A percentile compares a stretch with the other conserved stretches of the same genome.
These are phyloP conservation scores for Trypanosoma brucei DNA, from an alignment of 208 protist genomes.

Conservation along the genomic window DNA sequence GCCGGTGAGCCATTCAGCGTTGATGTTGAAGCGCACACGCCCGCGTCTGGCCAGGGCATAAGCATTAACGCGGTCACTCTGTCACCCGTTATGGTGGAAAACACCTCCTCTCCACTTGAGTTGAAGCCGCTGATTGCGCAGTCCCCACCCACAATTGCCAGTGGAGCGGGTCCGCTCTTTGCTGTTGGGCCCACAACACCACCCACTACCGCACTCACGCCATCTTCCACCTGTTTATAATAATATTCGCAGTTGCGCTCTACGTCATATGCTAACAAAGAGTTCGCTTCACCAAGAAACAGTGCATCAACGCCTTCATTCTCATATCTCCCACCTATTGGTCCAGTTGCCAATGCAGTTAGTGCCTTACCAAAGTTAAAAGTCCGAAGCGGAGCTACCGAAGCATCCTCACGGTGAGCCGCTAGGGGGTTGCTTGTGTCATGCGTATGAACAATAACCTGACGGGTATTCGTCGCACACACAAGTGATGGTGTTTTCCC, in stretches of 20 bases:
- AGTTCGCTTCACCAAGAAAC: constrained; percentile 85
- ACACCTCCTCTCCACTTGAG: constrained; percentile 75
- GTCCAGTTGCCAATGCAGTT: constrained; percentile 68
- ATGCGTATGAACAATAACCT: constrained; percentile 76
- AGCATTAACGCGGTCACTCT: constrained; percentile 86
- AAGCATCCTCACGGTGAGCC: neutral
- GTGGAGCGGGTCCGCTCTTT: constrained; percentile 13
- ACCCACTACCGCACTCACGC: constrained; percentile 79
- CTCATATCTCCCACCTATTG: constrained; percentile 25
- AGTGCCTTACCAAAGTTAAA: constrained; percentile 88
- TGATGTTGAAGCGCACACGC: neutral
- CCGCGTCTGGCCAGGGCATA: constrained; percentile 47
- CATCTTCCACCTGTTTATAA: constrained; percentile 91
- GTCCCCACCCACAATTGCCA: constrained; percentile 92
- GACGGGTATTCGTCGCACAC: constrained; percentile 62
- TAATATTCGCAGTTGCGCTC: constrained; percentile 90
- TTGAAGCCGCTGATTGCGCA: constrained; percentile 94
- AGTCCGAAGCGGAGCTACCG: constrained; percentile 41
- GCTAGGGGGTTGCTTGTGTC: neutral
- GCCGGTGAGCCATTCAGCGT: constrained; percentile 21
- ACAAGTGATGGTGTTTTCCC: constrained; percentile 43
- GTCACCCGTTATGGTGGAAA: constrained; percentile 94
- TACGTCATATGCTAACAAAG: constrained; percentile 90
- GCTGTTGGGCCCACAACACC: constrained; percentile 41
- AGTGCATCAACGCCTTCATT: constrained; percentile 58